Evolutionary conservation across 495 filamentous ascomycete genomes (phyloP), one percentile per base, ranked within the genome.

Genomic region (Neurospora sublineolata): DNA sequence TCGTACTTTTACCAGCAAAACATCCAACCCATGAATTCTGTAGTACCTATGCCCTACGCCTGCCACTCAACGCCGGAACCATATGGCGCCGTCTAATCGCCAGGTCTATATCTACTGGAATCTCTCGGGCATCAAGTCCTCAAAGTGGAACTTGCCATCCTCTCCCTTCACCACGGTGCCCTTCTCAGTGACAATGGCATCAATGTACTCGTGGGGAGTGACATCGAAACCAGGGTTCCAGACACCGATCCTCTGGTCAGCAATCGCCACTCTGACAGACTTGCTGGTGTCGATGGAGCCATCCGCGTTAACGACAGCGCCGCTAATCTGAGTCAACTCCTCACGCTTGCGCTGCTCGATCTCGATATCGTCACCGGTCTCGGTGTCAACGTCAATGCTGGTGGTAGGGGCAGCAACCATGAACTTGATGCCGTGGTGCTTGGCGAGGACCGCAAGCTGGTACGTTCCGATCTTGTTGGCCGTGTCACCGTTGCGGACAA

Each of bases 391-490:
- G 77, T 99, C 95, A 76, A 99, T 94, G 70, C 92, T 97, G 10
- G 96, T 98, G 23, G 93, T 91, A 12, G 95, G 95, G 3, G 95
- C 95, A 5, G 96, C 95, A 10, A 98, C 94, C 37, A 99, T 84
- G 78, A 99, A 99, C 78, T 95, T 97, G 68, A 97, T 86, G 20
- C 90, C 91, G 78, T 98, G 96, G 76, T 93, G 83, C 72, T 86
- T 89, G 30, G 95, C 95, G 37, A 95, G 85, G 4, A 97, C 91
- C 12, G 95, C 94, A 37, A 99, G 86, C 44, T 86, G 82, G 79
- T 98, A 98, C n/a, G 95, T 99, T 37, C 95, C 95, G 71, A 99
- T 96, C 83, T 99, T 99, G 80, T 99, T 99, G 60, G 95, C 95
- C 3, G 95, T 98, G 82, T 99, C 95, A 40, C 95, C 95, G 78